Base-by-base conservation (phyloP, 2,329 filamentous ascomycete species). In the Coniochaeta prunicola region DNA sequence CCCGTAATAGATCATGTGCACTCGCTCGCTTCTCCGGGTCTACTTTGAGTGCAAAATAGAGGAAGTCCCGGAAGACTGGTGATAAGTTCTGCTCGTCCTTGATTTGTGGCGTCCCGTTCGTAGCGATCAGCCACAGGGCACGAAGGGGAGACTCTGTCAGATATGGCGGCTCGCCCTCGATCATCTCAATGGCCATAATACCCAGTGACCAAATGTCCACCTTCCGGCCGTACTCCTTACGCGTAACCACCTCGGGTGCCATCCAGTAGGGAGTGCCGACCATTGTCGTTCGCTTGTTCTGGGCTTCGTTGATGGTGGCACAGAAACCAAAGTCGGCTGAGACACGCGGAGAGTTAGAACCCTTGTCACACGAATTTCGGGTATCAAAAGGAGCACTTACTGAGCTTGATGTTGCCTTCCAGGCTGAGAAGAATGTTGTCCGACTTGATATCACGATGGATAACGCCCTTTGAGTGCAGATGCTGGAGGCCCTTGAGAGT, bases 151-250 rank as follows among this genome's bases (percentile, higher is more conserved):
- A 96, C 73, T 99, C 94, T 40, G 92, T 97, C 60, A 99, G 80
- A 71, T 97, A 99, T 26, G 94, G 94, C 13, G 94, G 94, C 73
- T 97, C 94, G 71, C 93, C 94, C 76, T 97, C 94, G 64, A 99
- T 96, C 94, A 99, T 99, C 75, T 99, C 94, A 68, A 99, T 97
- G 8, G 94, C 92, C 94, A 99, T 97, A 76, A 99, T 99, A 60
- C 94, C 94, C 50, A 99, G 79, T 60, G 91, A 96, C 94, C 94
- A 99, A 66, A 99, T 97, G 70, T 99, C 94, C 58, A 99, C 93
- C 75, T 97, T 99, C 63, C 93, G 89, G 64, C 94, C 94, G 74
- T 99, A 99, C 75, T 97, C 94, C 74, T 97, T 97, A 45, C 92
- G 83, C 7, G 92, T 97, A 30, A 99, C 94, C 24, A 99, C 93